Conservation (phyloP, 1,284 basidiomycete species). For the Moesziomyces aphidis region DNA sequence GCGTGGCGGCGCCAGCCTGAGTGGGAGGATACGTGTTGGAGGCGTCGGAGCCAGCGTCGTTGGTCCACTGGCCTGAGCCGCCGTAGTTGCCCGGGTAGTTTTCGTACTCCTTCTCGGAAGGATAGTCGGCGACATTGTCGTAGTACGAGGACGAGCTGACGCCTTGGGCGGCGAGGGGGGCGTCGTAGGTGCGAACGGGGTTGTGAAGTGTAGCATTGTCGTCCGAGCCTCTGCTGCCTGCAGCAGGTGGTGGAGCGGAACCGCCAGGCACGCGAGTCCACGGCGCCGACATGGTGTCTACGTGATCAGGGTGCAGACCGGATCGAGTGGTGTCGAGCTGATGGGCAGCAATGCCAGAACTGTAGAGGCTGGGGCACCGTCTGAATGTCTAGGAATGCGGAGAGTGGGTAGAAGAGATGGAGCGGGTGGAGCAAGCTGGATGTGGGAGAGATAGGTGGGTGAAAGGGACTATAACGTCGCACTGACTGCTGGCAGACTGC, state of each 20-base stretch:
- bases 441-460: neutral
- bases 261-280: conserved; percentile 43
- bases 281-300: conserved; percentile 37
- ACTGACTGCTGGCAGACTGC: conserved; percentile 1
- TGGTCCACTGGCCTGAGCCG: conserved; percentile 34
- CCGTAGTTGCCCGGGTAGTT: conserved; percentile 33
- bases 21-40: conserved; percentile 34
- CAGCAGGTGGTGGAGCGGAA: conserved; percentile 1
- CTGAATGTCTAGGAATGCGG: neutral
- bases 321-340: no score
- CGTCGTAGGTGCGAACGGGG: conserved; percentile 31
- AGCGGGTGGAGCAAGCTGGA: neutral
- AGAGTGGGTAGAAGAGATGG: neutral
- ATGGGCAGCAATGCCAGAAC: neutral
- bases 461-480: neutral
- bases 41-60: conserved; percentile 18
- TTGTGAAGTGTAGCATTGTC: conserved; percentile 25
- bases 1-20: neutral
- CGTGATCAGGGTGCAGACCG: no score
- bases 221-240: conserved; percentile 11
- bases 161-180: conserved; percentile 31
- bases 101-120: conserved; percentile 38
- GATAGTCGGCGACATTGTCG: conserved; percentile 24
- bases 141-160: conserved; percentile 31
- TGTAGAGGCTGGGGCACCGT: neutral